phyloP scores from a whole-genome alignment of 1,284 basidiomycete species.

The Phellinidium pouzarii region DNA sequence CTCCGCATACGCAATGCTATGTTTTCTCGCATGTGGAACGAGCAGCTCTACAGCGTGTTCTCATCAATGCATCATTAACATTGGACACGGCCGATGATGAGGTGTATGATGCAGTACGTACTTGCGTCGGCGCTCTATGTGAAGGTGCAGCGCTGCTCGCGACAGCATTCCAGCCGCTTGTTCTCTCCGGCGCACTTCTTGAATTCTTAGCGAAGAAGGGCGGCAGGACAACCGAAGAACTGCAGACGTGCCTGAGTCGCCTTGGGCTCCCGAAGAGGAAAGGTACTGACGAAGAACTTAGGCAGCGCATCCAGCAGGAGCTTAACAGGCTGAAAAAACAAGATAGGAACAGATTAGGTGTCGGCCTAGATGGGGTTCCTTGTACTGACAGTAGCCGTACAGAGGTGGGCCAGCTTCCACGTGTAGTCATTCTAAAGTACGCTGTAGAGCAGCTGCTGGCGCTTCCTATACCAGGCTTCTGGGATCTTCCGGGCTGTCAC shows the following conservation, averaged over 20 bases:
- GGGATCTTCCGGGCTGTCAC: slow-evolving; percentile 38
- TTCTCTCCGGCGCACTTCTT: slow-evolving; percentile 39
- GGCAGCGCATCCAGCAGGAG: slow-evolving; percentile 31
- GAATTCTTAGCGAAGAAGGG: slow-evolving; percentile 34
- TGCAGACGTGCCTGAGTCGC: slow-evolving; percentile 33
- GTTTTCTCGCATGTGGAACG: slow-evolving; percentile 38
- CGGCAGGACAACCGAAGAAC: slow-evolving; percentile 30
- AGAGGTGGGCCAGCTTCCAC: slow-evolving; percentile 37
- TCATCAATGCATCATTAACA: slow-evolving; percentile 36
- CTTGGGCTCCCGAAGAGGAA: slow-evolving; percentile 31
- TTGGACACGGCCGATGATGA: slow-evolving; percentile 29
- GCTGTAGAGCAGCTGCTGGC: slow-evolving; percentile 40
- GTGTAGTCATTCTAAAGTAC: slow-evolving; percentile 37
- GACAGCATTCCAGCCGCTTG: slow-evolving; percentile 39
- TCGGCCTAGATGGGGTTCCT: not conserved
- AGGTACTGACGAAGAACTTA: slow-evolving; percentile 32
- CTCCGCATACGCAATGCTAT: slow-evolving; percentile 36
- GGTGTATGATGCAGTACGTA: slow-evolving; percentile 25
- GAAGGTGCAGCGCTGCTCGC: slow-evolving; percentile 41
- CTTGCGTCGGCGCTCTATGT: slow-evolving; percentile 40
- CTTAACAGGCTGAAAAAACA: slow-evolving; percentile 28
- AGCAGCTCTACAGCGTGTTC: slow-evolving; percentile 32
- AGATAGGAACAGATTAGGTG: slow-evolving; percentile 19
- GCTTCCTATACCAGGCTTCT: slow-evolving; percentile 41
- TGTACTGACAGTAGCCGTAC: slow-evolving; percentile 8